Conservation (phyloP, 78 protist genomes). For the Dictyostelium capitatum region DNA sequence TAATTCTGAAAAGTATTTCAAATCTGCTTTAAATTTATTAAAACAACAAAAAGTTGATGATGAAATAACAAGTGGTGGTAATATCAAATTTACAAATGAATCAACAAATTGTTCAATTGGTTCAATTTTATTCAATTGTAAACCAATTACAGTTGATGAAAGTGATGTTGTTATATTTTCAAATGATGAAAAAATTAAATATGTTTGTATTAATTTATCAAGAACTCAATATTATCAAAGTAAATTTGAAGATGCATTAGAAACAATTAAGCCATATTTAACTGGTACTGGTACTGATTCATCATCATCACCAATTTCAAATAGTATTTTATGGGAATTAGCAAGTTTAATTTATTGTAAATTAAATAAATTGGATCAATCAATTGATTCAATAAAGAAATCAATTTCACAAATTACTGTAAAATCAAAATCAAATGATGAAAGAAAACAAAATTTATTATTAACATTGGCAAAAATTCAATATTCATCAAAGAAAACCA, state of each 20-base stretch:
- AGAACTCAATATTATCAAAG: conserved; percentile 29
- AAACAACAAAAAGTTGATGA: neutral
- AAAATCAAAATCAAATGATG: neutral
- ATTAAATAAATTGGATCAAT: conserved; percentile 15
- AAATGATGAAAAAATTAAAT: conserved; percentile 16
- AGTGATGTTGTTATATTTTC: neutral
- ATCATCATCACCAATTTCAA: neutral
- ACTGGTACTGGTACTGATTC: neutral
- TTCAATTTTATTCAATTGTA: neutral
- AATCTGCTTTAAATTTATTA: neutral
- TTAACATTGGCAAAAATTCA: conserved; percentile 32
- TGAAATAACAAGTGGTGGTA: neutral
- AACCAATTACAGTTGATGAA: neutral
- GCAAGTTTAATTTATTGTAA: neutral
- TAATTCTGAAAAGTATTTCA: neutral
- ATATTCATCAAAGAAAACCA: neutral
- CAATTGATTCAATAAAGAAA: conserved; percentile 17
- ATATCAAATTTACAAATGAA: neutral
- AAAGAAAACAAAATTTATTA: conserved; percentile 13
- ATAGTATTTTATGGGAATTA: conserved; percentile 36
- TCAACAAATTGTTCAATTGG: conserved; percentile 4
- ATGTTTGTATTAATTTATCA: conserved; percentile 26
- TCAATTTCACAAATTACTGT: neutral
- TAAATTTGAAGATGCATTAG: conserved; percentile 15
- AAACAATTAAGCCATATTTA: conserved; percentile 2